phyloP scores from a whole-genome alignment of 768 basidiomycete genomes.

The Suillus bovinus region DNA sequence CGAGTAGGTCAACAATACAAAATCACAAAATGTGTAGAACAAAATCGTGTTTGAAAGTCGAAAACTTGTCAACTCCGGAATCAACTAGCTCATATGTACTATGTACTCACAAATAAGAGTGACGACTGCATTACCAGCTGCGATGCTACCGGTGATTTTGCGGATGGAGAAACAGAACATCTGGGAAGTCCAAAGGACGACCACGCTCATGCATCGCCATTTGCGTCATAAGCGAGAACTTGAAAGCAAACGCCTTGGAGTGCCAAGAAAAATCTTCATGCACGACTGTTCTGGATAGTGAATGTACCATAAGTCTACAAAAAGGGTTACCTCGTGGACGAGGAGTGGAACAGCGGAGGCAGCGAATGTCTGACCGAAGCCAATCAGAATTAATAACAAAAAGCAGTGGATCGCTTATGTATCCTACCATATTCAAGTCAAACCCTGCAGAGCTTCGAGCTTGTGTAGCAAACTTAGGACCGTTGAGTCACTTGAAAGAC shows the following conservation, averaged over 20 bases:
- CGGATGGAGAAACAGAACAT: constrained; percentile 38
- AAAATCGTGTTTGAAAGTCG: constrained; percentile 28
- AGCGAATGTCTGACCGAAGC: constrained; percentile 41
- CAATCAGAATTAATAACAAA: not conserved
- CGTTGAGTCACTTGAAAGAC: not conserved
- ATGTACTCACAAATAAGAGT: constrained; percentile 47
- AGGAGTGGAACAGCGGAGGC: not conserved
- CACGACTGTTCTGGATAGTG: constrained; percentile 13
- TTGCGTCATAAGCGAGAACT: constrained; percentile 41
- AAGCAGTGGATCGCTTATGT: not conserved
- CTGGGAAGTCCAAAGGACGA: constrained; percentile 40
- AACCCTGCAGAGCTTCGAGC: not conserved
- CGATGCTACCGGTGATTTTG: constrained; percentile 23
- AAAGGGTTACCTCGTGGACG: too few species aligned
- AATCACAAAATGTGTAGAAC: constrained; percentile 32
- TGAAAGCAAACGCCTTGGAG: constrained; percentile 19
- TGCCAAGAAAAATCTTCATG: constrained; percentile 21
- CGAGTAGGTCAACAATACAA: not conserved
- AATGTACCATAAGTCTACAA: constrained; percentile 20
- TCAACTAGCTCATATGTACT: too few species aligned
- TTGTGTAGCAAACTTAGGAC: not conserved
- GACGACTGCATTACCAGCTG: constrained; percentile 44
- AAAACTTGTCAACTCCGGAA: constrained; percentile 2
- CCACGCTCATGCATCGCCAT: constrained; percentile 40
- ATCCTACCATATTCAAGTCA: not conserved